Base-by-base conservation (phyloP, 768 basidiomycete species). In the Macrocybe gigantea region DNA sequence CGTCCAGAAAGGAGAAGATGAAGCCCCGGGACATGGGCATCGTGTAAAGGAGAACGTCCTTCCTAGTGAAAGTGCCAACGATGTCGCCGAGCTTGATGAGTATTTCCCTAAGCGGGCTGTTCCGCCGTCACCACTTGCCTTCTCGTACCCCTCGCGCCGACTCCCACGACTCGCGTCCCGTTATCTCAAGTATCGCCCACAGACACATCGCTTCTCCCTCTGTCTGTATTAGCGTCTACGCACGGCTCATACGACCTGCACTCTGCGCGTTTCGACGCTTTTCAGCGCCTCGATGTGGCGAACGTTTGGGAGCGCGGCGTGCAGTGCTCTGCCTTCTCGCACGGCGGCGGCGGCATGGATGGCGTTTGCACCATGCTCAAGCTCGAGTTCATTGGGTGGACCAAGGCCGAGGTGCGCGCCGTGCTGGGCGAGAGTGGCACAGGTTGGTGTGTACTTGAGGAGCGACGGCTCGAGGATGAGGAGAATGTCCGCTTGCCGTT, bases 371-470 rank as follows among this genome's bases (percentile, higher is more conserved):
- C 80, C 12, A 56, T 85, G 31, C 70, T 90, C 9, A 79, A 78
- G 44, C 73, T 93, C 41, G 77, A 79, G 33, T 88, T 93, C 57
- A 66, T 68, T 12, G 90, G 89, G 2, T 93, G 89, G 87, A 74
- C 78, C 3, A 77, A 77, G 53, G 67, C 69, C 8, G 77, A 79
- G 41, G 86, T 91, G 6, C 70, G 83, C 38, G 64, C 74, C 41
- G 72, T 89, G 13, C 73, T 90, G 9, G 89, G 89, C 9, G 80
- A 86, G 59, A 80, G 78, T 31, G 79, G 82, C 12, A 77, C 72
- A 6, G 84, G 82, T 0, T 92, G 89, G 88, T 91, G 87, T 64
- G 70, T 74, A 0, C 62, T 91, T 12, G 80, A 88, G 58, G 87
- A 89, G 60, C 13, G 54, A 53, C 14, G 49, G 56, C 63, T 0